Evolutionary conservation across 2,329 filamentous ascomycete genomes (phyloP), one percentile per base, ranked within the genome.

Genomic region (Ophiognomonia clavigignenti-juglandacearum): DNA sequence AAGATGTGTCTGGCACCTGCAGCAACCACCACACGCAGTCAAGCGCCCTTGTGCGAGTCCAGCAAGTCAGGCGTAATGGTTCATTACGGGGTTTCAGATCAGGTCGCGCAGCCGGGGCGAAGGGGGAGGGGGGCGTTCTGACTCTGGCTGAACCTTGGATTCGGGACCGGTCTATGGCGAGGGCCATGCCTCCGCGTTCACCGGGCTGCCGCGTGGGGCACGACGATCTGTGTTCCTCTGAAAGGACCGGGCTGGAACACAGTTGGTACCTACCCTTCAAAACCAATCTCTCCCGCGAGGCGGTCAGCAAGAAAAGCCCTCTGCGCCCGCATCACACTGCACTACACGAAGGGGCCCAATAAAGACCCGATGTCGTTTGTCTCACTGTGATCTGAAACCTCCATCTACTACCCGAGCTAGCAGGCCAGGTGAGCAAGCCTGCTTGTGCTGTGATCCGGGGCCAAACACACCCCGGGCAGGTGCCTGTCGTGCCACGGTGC

Each of bases 351-450:
- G n/a, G n/a, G 24, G 35, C 36, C 36, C 22, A 23, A 40, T 11
- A 29, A 44, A 36, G 6, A 24, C 37, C 16, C n/a, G n/a, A n/a
- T n/a, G 29, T 20, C 5, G 11, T 24, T n/a, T 44, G 48, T 51
- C 44, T 38, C 44, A 48, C 20, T 24, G 27, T 22, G 45, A 44
- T 51, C 44, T 51, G 45, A 48, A 45, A 51, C 44, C 19, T 38
- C n/a, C n/a, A n/a, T n/a, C n/a, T n/a, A n/a, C n/a, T n/a, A n/a
- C n/a, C n/a, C n/a, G n/a, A n/a, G n/a, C n/a, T n/a, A n/a, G n/a
- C n/a, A n/a, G n/a, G n/a, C n/a, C n/a, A n/a, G n/a, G n/a, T n/a
- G n/a, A n/a, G n/a, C n/a, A n/a, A n/a, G n/a, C n/a, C n/a, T n/a
- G n/a, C n/a, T n/a, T n/a, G n/a, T n/a, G n/a, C n/a, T n/a, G n/a